A percentile compares a stretch with the other conserved stretches of the same genome.
Conservation (phyloP, 2,329 filamentous ascomycete genomes). For the Venturiaceae sp. region DNA sequence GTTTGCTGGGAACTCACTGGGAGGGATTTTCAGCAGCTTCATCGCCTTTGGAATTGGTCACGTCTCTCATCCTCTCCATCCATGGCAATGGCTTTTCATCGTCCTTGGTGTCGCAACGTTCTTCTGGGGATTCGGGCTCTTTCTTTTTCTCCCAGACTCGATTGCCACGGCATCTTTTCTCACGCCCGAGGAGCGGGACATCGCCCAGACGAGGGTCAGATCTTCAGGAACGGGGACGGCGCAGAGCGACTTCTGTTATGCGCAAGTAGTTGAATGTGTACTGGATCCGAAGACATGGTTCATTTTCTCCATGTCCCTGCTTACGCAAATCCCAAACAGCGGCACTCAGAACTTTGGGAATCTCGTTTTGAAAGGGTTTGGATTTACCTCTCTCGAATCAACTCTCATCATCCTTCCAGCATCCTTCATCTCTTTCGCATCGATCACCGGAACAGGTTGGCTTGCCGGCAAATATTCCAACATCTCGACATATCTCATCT, state of each 20-base stretch:
- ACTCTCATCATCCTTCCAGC: conserved; percentile 28
- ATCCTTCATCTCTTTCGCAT: conserved; percentile 25
- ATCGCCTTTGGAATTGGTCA: conserved; percentile 14
- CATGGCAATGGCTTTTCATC: conserved; percentile 18
- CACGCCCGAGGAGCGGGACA: conserved; percentile 17
- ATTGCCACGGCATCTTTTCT: conserved; percentile 22
- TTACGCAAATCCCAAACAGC: conserved; percentile 28
- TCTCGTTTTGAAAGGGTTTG: conserved; percentile 26
- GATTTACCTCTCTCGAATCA: conserved; percentile 28
- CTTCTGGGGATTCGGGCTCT: conserved; percentile 22
- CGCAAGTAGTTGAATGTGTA: conserved; percentile 18
- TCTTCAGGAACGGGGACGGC: conserved; percentile 25
- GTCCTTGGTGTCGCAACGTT: conserved; percentile 24
- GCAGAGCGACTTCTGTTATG: conserved; percentile 20
- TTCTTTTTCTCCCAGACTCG: conserved; percentile 21
- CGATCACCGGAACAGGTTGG: neutral
- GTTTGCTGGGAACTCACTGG: conserved; percentile 39
- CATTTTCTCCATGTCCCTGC: conserved; percentile 23
- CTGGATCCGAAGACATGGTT: conserved; percentile 22
- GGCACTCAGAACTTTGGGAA: conserved; percentile 27
- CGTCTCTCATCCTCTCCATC: neutral
- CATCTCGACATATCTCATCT: neutral
- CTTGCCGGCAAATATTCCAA: conserved; percentile 6
- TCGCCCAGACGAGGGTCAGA: conserved; percentile 22
- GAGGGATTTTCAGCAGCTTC: conserved; percentile 29